Base-by-base conservation (phyloP, 495 filamentous ascomycete genomes). In the Penicillium manginii region DNA sequence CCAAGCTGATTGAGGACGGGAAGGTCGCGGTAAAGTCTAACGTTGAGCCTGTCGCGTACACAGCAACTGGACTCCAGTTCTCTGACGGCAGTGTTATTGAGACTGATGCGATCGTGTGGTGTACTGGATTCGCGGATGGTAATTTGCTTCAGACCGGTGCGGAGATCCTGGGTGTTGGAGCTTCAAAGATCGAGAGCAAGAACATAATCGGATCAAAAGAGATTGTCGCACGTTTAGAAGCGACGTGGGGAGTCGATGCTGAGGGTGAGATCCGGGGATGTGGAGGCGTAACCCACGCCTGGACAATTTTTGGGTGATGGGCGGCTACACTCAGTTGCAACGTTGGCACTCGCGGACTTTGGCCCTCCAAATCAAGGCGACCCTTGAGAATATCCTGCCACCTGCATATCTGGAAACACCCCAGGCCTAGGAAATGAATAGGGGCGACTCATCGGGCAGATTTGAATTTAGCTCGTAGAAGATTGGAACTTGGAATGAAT, bases 221-320 rank as follows among this genome's bases (percentile, higher is more conserved):
- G 7, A 64, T 74, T 15, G 73, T 70, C 0, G 56, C 69, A 6
- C 67, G 68, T 14, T 22, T 76, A 10, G 73, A 78, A 10, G 67
- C 67, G 2, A 74, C 71, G 23, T 80, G 70, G 70, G 65, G 71
- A 1, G 17, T 78, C 5, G 72, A 78, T 59, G 54, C 14, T 2
- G 75, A 78, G 52, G 77, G 77, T 14, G 75, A 78, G 48, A 23
- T 78, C 5, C 61, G 66, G 75, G 71, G 1, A 59, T 72, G 62
- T 75, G 68, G 58, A 77, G 73, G 62, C 64, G 71, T 9, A 68
- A 72, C 12, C 12, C 19, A 26, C 62, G 61, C 7, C 63, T 73
- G 46, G 71, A 75, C 1, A 66, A 66, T 18, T 62, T 78, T 40
- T 77, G 72, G 71, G 63, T 71, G 21, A 69, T 67, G 60, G 76